Base-by-base conservation (phyloP, 768 basidiomycete species). In the Phanerochaete carnosa region DNA sequence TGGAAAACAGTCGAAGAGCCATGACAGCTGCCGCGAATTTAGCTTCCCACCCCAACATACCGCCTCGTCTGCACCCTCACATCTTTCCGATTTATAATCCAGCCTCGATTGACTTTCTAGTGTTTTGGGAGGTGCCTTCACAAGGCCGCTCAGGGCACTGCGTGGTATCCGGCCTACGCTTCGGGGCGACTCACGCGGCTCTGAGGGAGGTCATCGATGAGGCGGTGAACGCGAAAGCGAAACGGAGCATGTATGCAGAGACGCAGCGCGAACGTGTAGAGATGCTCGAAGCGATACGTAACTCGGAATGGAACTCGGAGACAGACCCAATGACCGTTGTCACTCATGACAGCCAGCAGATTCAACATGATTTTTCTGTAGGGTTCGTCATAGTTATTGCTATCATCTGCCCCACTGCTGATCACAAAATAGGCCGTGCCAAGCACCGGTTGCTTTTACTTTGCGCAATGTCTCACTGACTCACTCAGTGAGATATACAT, bases 201-300 rank as follows among this genome's bases (percentile, higher is more conserved):
- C 76, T 96, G 59, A 77, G 83, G 19, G 79, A 80, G 51, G 76
- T 87, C 37, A 79, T 94, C 5, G 79, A 83, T 51, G 78, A 81
- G 22, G 81, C 83, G 11, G 85, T 86, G 67, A 77, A 74, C 47
- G 80, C 80, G 12, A 90, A 91, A 73, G 80, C 80, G 25, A 90
- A 87, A 61, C 82, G 94, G 47, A 92, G 84, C 63, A 93, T 97
- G 83, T 98, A 94, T 69, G 93, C 92, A 23, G 94, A 98, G 76
- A 96, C 94, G 4, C 84, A 83, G 62, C 79, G 89, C 51, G 87
- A 94, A 72, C 85, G 85, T 68, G 71, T 73, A 64, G 84, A 86
- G 54, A 74, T 95, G 32, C 68, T 95, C 55, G 77, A 84, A 53
- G 84, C 86, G 9, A 80, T 97, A 45, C 77, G 84, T 35, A 72